Base-by-base conservation (phyloP, 805 yeast species). In the Kazachstania bromeliacearum region DNA sequence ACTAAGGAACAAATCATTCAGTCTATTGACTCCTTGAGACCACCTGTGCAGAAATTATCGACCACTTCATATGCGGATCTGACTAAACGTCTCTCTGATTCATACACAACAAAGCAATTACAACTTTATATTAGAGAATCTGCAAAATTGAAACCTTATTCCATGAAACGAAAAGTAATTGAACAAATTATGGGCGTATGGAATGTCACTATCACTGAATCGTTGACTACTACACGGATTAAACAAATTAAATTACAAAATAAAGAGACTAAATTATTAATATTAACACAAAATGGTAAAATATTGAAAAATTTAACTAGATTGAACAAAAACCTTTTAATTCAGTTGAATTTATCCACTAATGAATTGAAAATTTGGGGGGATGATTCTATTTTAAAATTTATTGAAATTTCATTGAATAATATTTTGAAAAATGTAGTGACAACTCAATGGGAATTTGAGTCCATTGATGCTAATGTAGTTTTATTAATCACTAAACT, bases 221-320 rank as follows among this genome's bases (percentile, higher is more conserved):
- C 16, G 7, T 17, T 27, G 4, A 20, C 18, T 12, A 31, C 33
- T 18, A 7, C 36, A 7, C 22, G 30, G 13, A 31, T 33, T 13
- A 35, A 24, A 15, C 17, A 33, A 9, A 39, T 42, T 2, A 37
- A 31, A 29, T 24, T 42, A 22, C 17, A 30, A 7, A 18, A 36
- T 25, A 31, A 31, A 15, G 31, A 38, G 17, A 20, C 39, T 4
- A 40, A 40, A 26, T 40, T 56, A 12, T 35, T 57, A 23, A 29
- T 57, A 20, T 40, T 55, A 17, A 55, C 62, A 8, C 48, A 56
- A 33, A 55, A 55, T 36, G 60, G 62, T 36, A 57, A 51, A 45
- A 51, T 57, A 14, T 37, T 57, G 13, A 47, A 53, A 26, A 57
- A 57, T 38, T 45, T 57, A 25, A 47, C 57, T 4, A 43, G 55